These are phyloP conservation scores for Colletotrichum filicis DNA, from an alignment of 2,329 filamentous ascomycete species.

Conservation along the genomic window DNA sequence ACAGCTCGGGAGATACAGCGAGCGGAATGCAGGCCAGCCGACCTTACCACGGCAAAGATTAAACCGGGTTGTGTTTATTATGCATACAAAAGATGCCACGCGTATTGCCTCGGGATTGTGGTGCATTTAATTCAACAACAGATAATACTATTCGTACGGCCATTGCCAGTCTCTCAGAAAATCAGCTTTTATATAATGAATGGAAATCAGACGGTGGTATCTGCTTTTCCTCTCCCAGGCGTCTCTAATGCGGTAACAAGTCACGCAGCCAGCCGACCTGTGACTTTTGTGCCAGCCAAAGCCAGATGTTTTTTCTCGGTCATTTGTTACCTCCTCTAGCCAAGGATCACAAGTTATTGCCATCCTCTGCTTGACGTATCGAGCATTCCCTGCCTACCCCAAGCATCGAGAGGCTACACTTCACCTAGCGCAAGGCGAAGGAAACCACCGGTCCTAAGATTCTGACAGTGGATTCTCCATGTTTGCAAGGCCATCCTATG, in stretches of 20 bases:
- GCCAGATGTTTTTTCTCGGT: neutral
- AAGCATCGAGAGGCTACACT: neutral
- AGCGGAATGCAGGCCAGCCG: neutral
- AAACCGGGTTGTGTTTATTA: no score
- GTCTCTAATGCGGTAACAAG: slow-evolving; percentile 31
- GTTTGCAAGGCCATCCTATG: neutral
- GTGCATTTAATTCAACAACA: neutral
- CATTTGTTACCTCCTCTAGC: neutral
- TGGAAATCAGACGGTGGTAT: slow-evolving; percentile 28
- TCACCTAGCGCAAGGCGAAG: neutral
- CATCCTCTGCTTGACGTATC: neutral
- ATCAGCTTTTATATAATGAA: slow-evolving; percentile 22
- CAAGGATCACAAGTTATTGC: neutral
- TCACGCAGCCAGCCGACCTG: neutral
- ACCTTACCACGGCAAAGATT: no score
- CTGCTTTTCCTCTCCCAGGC: slow-evolving; percentile 29
- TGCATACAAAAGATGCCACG: no score
- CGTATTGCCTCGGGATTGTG: no score
- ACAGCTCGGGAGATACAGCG: neutral
- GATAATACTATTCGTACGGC: neutral
- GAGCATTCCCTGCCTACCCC: neutral
- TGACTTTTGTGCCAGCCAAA: slow-evolving; percentile 22
- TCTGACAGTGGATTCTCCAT: neutral
- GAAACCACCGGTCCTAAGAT: neutral
- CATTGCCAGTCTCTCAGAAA: neutral